Evolutionary conservation across 2,329 filamentous ascomycete genomes (phyloP), one percentile per base, ranked within the genome.

Genomic region (Diatrype stigma): DNA sequence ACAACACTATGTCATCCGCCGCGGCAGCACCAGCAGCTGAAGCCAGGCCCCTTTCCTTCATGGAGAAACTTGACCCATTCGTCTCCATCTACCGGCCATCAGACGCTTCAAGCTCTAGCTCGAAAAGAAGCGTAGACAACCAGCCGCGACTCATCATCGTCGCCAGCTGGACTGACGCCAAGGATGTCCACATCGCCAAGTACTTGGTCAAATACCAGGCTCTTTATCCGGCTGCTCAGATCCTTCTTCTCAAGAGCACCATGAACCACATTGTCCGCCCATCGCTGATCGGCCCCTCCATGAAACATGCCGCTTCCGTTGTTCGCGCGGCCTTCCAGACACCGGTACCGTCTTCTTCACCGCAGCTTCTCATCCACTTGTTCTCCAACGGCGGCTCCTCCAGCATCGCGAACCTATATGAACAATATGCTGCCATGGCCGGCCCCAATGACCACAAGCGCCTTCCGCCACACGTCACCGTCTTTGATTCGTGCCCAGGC

Each of bases 121-220:
- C 34, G 34, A 37, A 12, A 6, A 37, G 34, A 37, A 37, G 34
- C 34, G 34, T 12, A 37, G 34, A 37, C 34, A 19, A 38, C 16
- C 16, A 38, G 32, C 64, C 67, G 7, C 61, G 61, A 42, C 57
- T 69, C 23, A 60, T 71, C 49, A 53, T 70, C 48, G 47, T 70
- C 48, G 59, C 60, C 26, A 59, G 65, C 8, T 70, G 67, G 67
- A 67, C 66, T 58, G 63, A 58, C 38, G 69, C 69, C 16, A 60
- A 50, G 16, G 58, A 64, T 21, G 50, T 52, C 16, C 65, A 70
- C 57, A 64, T 71, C 46, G 60, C 59, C 22, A 70, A 69, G 50
- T 70, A 70, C 61, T 54, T 65, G 23, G 47, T 49, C 12, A 55
- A 57, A 19, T 66, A 70, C 53, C 63, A 60, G 40, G 46, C 52